A percentile compares a stretch with the other conserved stretches of the same genome.
phyloP scores from a whole-genome alignment of 2,329 filamentous ascomycete species.

The Colletotrichum sublineola region DNA sequence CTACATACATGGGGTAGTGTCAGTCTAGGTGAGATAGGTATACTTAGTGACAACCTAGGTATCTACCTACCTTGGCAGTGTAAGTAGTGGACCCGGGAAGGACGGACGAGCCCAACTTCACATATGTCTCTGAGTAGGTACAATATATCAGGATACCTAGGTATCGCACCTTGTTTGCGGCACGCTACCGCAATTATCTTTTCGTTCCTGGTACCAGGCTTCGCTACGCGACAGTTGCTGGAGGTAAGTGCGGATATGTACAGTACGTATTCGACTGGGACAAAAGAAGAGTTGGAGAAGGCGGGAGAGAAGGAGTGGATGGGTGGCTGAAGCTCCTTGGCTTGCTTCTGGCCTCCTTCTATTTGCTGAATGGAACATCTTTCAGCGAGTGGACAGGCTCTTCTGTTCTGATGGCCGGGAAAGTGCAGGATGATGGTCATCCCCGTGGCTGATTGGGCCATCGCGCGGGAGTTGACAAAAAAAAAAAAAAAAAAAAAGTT shows the following conservation, averaged over 20 bases:
- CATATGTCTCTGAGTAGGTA: neutral
- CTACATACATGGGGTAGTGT: too few species aligned
- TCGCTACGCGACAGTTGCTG: neutral
- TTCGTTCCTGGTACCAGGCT: neutral
- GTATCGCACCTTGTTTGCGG: neutral
- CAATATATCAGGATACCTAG: neutral
- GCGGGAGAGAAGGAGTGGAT: slow-evolving; percentile 7
- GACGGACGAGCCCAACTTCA: neutral
- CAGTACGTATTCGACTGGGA: neutral
- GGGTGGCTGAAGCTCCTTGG: slow-evolving; percentile 9
- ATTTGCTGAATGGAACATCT: slow-evolving; percentile 2
- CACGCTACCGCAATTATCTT: neutral
- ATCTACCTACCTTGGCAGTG: neutral
- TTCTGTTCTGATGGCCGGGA: neutral
- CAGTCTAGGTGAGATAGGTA: too few species aligned
- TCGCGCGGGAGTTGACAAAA: neutral
- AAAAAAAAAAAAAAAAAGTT: neutral
- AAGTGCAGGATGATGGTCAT: slow-evolving; percentile 18
- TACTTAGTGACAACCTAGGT: neutral
- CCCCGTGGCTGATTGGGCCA: slow-evolving; percentile 26
- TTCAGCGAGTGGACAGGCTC: neutral
- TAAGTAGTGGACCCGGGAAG: neutral
- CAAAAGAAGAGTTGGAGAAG: slow-evolving; percentile 4
- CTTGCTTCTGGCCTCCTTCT: neutral
- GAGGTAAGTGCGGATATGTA: neutral